phyloP scores from a whole-genome alignment of 306 rosid species.

The Canavalia ensiformis region DNA sequence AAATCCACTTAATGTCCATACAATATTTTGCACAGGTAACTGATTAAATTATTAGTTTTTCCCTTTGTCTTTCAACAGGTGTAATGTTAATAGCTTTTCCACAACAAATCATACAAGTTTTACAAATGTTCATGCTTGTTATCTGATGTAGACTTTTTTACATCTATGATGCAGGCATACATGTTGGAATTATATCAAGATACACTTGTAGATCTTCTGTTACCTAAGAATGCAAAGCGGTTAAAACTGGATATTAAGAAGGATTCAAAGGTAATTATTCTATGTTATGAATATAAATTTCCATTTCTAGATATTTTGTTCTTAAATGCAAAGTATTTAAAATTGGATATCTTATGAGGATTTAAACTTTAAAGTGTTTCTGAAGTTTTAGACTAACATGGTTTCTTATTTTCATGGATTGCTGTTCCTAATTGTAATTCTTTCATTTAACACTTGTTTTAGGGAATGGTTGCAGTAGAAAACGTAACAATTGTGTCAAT shows the following conservation, averaged over 20 bases:
- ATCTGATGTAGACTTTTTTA: constrained; percentile 21
- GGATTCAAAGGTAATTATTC: constrained; percentile 80
- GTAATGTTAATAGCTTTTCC: constrained; percentile 9
- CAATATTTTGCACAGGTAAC: background rate
- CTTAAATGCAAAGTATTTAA: background rate
- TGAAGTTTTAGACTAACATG: background rate
- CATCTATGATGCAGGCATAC: constrained; percentile 72
- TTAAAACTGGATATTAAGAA: constrained; percentile 84
- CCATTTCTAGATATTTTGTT: background rate
- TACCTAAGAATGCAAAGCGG: constrained; percentile 80
- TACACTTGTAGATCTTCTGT: constrained; percentile 87
- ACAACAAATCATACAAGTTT: background rate
- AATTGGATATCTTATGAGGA: background rate
- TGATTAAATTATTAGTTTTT: background rate
- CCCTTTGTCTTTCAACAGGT: background rate
- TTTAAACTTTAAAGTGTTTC: background rate
- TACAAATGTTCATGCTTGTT: constrained; percentile 13
- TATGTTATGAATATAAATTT: constrained; percentile 11
- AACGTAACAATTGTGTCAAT: constrained; percentile 75
- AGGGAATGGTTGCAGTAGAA: constrained; percentile 96
- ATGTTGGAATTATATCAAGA: constrained; percentile 97
- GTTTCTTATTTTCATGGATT: background rate
- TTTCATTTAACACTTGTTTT: constrained; percentile 46
- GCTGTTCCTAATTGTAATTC: constrained; percentile 28
- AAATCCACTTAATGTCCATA: background rate